These are phyloP conservation scores for Thelonectria discophora DNA, from an alignment of 2,329 filamentous ascomycete genomes.

Conservation along the genomic window DNA sequence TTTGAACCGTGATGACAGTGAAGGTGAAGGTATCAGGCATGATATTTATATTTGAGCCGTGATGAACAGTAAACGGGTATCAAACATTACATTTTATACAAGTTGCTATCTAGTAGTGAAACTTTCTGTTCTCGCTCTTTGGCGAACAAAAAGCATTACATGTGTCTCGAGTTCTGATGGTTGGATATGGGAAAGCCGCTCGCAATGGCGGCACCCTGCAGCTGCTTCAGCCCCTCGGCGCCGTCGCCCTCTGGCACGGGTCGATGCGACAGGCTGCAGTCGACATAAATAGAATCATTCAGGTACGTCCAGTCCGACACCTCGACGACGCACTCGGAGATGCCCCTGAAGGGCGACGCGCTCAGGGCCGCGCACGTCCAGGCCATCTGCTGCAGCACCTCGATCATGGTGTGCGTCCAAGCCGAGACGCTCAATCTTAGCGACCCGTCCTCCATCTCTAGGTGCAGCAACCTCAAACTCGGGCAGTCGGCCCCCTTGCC, in stretches of 20 bases:
- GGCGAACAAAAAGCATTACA: not conserved
- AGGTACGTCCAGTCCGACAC: slow-evolving; percentile 46
- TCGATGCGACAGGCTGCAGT: slow-evolving; percentile 46
- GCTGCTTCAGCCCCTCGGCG: slow-evolving; percentile 42
- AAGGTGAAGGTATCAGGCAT: slow-evolving; percentile 35
- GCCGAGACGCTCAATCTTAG: slow-evolving; percentile 47
- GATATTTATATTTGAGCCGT: no score
- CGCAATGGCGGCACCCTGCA: slow-evolving; percentile 46
- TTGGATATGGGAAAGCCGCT: slow-evolving; percentile 47
- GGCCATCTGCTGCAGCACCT: slow-evolving; percentile 50
- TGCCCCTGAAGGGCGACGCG: slow-evolving; percentile 46
- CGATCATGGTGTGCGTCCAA: slow-evolving; percentile 48
- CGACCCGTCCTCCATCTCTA: slow-evolving; percentile 47
- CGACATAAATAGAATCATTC: slow-evolving; percentile 47
- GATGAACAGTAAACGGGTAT: no score
- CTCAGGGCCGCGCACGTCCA: slow-evolving; percentile 50
- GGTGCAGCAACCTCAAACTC: slow-evolving; percentile 46
- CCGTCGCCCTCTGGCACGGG: slow-evolving; percentile 43
- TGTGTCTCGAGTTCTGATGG: not conserved
- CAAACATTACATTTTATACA: no score
- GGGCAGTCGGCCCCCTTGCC: slow-evolving; percentile 40
- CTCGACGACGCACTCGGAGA: slow-evolving; percentile 45
- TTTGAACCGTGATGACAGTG: slow-evolving; percentile 63
- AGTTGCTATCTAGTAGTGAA: no score
- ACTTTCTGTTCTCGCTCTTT: no score